These are phyloP conservation scores for Diaporthe amygdali DNA, from an alignment of 2,329 filamentous ascomycete genomes.

Conservation along the genomic window DNA sequence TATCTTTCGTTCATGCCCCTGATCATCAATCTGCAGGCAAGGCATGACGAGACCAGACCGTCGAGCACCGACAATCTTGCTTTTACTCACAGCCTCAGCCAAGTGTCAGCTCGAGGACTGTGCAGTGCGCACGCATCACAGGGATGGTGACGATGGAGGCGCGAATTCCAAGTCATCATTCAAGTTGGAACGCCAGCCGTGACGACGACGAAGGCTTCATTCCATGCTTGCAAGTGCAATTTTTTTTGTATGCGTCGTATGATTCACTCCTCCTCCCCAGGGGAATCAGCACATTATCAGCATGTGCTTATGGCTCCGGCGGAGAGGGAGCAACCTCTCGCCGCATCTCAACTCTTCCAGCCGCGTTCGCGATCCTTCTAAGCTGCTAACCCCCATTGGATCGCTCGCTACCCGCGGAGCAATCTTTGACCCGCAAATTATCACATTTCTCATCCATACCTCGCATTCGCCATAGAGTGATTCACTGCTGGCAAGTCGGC, in stretches of 20 bases:
- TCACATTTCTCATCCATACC: background rate
- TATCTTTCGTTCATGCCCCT: background rate
- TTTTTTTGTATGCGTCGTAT: background rate
- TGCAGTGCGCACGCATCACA: no score
- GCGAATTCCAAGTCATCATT: background rate
- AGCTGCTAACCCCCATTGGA: background rate
- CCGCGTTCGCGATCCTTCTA: background rate
- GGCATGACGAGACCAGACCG: background rate
- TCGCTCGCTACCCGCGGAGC: background rate
- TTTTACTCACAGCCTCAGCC: background rate
- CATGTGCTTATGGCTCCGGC: background rate
- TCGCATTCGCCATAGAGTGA: background rate
- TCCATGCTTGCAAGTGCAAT: background rate
- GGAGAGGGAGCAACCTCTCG: background rate
- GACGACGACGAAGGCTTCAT: background rate
- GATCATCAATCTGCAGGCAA: background rate
- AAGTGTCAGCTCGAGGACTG: background rate
- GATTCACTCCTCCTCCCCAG: background rate
- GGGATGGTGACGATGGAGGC: no score
- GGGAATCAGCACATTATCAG: background rate
- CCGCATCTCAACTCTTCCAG: background rate
- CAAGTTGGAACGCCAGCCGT: background rate
- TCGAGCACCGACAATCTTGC: background rate
- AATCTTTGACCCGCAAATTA: background rate
- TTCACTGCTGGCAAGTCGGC: background rate